Evolutionary conservation across 768 basidiomycete species (phyloP).

Genomic region (Pleurotus ostreatus): DNA sequence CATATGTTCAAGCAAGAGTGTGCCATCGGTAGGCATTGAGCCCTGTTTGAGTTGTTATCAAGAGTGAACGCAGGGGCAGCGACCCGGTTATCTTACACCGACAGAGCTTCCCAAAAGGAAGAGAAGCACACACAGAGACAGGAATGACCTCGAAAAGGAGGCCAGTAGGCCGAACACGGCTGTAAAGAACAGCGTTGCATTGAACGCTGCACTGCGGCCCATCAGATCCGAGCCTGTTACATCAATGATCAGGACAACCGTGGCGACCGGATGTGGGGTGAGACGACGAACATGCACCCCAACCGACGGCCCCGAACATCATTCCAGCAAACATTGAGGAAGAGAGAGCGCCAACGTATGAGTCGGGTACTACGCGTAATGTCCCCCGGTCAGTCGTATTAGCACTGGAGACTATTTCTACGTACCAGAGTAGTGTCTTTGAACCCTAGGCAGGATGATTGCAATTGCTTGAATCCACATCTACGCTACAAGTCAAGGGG

Average conservation of each 20-base stretch:
- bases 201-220: slow-evolving; percentile 89
- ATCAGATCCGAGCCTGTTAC: slow-evolving; percentile 73
- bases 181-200: slow-evolving; percentile 87
- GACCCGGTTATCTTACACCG: slow-evolving; percentile 46
- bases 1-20: slow-evolving; percentile 87
- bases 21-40: slow-evolving; percentile 96
- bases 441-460: slow-evolving; percentile 94
- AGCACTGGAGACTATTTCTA: not conserved
- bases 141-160: slow-evolving; percentile 69
- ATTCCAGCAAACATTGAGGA: slow-evolving; percentile 94
- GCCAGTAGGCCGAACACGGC: slow-evolving; percentile 82
- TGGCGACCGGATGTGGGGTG: not conserved
- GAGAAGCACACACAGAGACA: slow-evolving; percentile 64
- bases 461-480: slow-evolving; percentile 94
- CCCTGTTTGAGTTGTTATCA: slow-evolving; percentile 42
- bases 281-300: slow-evolving; percentile 72
- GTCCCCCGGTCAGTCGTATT: not conserved
- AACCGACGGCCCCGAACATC: slow-evolving; percentile 91
- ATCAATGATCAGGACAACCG: not conserved
- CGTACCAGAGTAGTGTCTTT: slow-evolving; percentile 78
- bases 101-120: slow-evolving; percentile 93
- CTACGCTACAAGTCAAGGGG: slow-evolving; percentile 37
- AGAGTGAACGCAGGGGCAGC: too few relatives aligned
- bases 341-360: slow-evolving; percentile 75
- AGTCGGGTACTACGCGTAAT: slow-evolving; percentile 54